Conservation (phyloP, 1,284 basidiomycete genomes). For the Ustilago vetiveriae region DNA sequence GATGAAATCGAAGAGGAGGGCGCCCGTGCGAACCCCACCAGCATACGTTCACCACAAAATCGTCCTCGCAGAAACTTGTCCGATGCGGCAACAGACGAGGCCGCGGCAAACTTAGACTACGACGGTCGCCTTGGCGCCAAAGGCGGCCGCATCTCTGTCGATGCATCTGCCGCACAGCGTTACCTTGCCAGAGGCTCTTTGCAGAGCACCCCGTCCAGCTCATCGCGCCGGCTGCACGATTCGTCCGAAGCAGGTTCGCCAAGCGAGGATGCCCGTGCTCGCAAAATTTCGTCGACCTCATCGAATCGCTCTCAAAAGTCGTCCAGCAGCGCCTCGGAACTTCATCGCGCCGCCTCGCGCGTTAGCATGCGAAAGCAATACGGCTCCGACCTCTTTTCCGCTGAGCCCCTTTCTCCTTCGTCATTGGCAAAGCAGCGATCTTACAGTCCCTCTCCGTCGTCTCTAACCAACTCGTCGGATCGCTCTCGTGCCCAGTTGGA, state of each 20-base stretch:
- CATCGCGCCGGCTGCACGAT: slow-evolving; percentile 14
- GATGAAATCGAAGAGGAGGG: slow-evolving; percentile 33
- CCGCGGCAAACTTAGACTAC: slow-evolving; percentile 10
- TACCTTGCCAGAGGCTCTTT: slow-evolving; percentile 28
- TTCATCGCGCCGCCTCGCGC: slow-evolving; percentile 51
- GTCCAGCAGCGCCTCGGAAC: slow-evolving; percentile 51
- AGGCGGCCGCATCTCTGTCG: slow-evolving; percentile 46
- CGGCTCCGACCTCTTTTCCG: slow-evolving; percentile 51
- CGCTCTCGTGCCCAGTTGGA: slow-evolving; percentile 11
- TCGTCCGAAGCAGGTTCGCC: slow-evolving; percentile 34
- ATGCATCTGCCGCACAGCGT: slow-evolving; percentile 38
- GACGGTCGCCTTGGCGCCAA: slow-evolving; percentile 35
- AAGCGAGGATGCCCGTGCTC: slow-evolving; percentile 37
- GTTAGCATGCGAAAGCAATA: slow-evolving; percentile 46
- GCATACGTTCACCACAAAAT: slow-evolving; percentile 2
- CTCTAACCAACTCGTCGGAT: slow-evolving; percentile 25
- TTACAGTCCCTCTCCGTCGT: slow-evolving; percentile 22
- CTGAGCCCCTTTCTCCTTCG: slow-evolving; percentile 22
- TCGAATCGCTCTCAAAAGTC: slow-evolving; percentile 51
- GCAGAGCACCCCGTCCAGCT: slow-evolving; percentile 39
- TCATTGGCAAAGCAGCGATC: slow-evolving; percentile 2
- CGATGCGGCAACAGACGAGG: slow-evolving; percentile 39
- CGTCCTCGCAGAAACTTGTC: slow-evolving; percentile 36
- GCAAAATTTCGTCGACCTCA: slow-evolving; percentile 53
- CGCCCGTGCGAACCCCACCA: slow-evolving; percentile 1